Base-by-base conservation (phyloP, 2,329 filamentous ascomycete species). In the Pseudogymnoascus sp. region DNA sequence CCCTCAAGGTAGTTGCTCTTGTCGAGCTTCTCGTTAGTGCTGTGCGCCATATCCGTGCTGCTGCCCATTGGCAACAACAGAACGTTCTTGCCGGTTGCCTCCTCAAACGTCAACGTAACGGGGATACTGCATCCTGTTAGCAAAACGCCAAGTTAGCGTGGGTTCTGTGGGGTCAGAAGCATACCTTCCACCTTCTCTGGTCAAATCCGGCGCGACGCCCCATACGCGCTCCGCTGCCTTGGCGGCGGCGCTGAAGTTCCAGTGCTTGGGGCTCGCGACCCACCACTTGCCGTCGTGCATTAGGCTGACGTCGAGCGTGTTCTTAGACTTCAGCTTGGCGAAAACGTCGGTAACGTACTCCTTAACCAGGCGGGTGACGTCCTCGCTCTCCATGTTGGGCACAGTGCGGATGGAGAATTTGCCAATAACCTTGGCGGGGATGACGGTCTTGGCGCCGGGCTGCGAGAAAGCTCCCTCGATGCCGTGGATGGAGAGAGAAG, bases 331-430 rank as follows among this genome's bases (percentile, higher is more conserved):
- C 35, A 97, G 83, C 78, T 92, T 91, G 70, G 89, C 88, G 75
- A 96, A 97, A 69, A 90, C 86, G 67, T 89, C 87, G 73, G 93
- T 84, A 67, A 97, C 83, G 75, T 93, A 89, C 75, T 90, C 88
- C 79, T 86, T 89, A 45, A 99, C 93, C 49, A 88, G 82, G 73
- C 87, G 83, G 78, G 96, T 96, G 71, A 96, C 96, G 73, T 88
- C 86, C 63, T 91, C 87, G 70, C 91, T 91, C 75, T 97, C 90
- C 95, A 99, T 99, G 79, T 99, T 86, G 61, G 95, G 95, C 21
- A 99, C 95, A 37, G 93, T 97, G 69, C 95, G 88, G 78, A 99
- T 97, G 60, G 91, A 96, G 82, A 99, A 99, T 80, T 99, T 99
- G 78, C 95, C 95, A 71, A 88, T 90, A 63, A 99, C 95, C 82